Evolutionary conservation across 192 early-diverging fungal species (phyloP), one percentile per base, ranked within the genome.

Genomic region (Backusella sp.): DNA sequence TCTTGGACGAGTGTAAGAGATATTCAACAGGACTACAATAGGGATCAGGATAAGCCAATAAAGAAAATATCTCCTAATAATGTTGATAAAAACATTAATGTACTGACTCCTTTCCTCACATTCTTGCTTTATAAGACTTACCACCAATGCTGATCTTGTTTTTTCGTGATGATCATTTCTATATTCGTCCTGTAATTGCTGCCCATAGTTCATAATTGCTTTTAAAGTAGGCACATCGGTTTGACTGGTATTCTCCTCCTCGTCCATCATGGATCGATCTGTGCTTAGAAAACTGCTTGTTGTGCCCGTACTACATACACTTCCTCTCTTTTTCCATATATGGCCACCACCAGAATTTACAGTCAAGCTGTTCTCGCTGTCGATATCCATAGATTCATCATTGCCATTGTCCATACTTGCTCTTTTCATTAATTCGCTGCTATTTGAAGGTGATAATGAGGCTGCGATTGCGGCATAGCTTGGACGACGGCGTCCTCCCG

Each of bases 41-140:
- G 6, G 90, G 88, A 34, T 96, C 87, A n/a, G 88, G 76, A 69
- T 96, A 96, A 2, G 94, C 94, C 39, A 94, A 78, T 52, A 96
- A 80, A 7, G 93, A 90, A 78, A 94, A 94, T 5, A 89, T 82
- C 69, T 91, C 87, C 84, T 90, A 83, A 86, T 68, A 37, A 23
- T 41, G 28, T 28, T 72, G n/a, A 21, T 37, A 66, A 35, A 66
- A 12, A 35, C 11, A 30, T 46, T 4, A 23, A 68, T 30, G 26
- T 4, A 59, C 8, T 23, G 21, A 6, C 8, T 11, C 37, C 6
- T 53, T 59, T 72, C 28, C 66, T 17, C 6, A 35, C 26, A 66
- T 39, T 36, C 37, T 46, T 8, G 37, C 12, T 39, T 39, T 34
- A 75, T 30, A 19, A 49, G n/a, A 19, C n/a, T 73, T 73, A 78